Evolutionary conservation across 805 yeast genomes (phyloP).

Genomic region (Suhomyces kilbournensis): DNA sequence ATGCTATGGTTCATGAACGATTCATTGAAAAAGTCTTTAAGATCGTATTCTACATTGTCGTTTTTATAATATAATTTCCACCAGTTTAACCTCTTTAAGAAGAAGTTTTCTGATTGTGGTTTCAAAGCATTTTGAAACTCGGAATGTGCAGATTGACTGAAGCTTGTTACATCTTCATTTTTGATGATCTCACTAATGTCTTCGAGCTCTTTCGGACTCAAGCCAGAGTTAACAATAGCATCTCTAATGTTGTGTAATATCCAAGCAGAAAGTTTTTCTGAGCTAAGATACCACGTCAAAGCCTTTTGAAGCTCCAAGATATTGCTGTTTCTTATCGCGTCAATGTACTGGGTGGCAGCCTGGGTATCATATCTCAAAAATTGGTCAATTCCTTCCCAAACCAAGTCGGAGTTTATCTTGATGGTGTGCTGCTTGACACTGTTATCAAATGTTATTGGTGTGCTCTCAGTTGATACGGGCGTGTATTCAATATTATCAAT

Average conservation of each 20-base stretch:
- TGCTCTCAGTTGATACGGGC: conserved; percentile 31
- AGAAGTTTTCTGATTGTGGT: conserved; percentile 30
- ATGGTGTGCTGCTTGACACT: conserved; percentile 23
- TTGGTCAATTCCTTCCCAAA: conserved; percentile 26
- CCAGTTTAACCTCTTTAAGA: conserved; percentile 33
- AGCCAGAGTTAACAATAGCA: conserved; percentile 11
- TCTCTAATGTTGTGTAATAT: conserved; percentile 11
- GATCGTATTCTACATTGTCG: conserved; percentile 42
- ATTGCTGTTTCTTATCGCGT: conserved; percentile 32
- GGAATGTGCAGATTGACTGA: conserved; percentile 29
- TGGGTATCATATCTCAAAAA: conserved; percentile 28
- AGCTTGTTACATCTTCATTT: conserved; percentile 22
- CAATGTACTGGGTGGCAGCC: conserved; percentile 30
- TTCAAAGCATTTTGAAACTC: conserved; percentile 35
- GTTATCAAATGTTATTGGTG: conserved; percentile 21
- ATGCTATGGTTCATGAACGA: conserved; percentile 39
- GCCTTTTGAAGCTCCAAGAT: conserved; percentile 32
- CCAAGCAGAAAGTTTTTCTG: conserved; percentile 25
- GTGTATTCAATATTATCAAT: conserved; percentile 39
- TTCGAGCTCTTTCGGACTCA: conserved; percentile 15
- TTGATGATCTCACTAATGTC: conserved; percentile 19
- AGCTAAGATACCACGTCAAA: conserved; percentile 24
- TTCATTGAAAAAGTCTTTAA: conserved; percentile 35
- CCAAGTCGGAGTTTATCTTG: conserved; percentile 29
- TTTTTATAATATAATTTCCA: conserved; percentile 41